Conservation (phyloP, 108 stramenopile species). For the Cyclotella sp. region DNA sequence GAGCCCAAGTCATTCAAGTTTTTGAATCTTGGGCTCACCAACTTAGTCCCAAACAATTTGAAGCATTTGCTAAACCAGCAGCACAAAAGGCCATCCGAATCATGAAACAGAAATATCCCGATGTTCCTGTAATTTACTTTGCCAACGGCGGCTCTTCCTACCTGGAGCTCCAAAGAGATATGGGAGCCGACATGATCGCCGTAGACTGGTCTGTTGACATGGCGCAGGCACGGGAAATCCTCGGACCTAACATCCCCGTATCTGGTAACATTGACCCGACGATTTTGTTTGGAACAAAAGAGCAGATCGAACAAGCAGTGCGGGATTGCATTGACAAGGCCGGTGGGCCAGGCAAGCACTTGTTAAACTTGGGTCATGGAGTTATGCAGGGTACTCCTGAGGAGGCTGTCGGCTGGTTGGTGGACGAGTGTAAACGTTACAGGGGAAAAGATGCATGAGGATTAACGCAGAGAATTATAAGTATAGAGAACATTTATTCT, state of each 20-base stretch:
- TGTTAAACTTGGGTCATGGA: slow-evolving; percentile 98
- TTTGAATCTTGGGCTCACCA: slow-evolving; percentile 99
- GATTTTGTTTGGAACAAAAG: slow-evolving; percentile 91
- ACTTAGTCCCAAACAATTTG: slow-evolving; percentile 83
- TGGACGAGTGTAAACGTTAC: slow-evolving; percentile 93
- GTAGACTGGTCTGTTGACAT: slow-evolving; percentile 93
- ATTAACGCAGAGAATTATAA: background rate
- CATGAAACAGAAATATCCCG: slow-evolving; percentile 88
- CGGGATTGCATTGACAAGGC: slow-evolving; percentile 93
- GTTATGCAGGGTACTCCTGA: slow-evolving; percentile 97
- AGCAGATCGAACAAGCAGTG: slow-evolving; percentile 89
- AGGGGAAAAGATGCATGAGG: slow-evolving; percentile 43
- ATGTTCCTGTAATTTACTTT: slow-evolving; percentile 97
- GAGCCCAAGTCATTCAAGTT: slow-evolving; percentile 97
- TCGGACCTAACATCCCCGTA: slow-evolving; percentile 86
- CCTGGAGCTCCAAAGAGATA: slow-evolving; percentile 91
- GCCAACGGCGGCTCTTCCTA: slow-evolving; percentile 96
- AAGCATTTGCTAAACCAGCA: slow-evolving; percentile 90
- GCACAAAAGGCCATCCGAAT: slow-evolving; percentile 87
- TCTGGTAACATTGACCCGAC: slow-evolving; percentile 95
- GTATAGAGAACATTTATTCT: too few species aligned
- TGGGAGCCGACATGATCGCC: slow-evolving; percentile 90
- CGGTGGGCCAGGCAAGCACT: slow-evolving; percentile 91
- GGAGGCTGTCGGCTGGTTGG: slow-evolving; percentile 90
- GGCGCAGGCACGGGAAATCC: slow-evolving; percentile 79